phyloP scores from a whole-genome alignment of 192 early-diverging fungal genomes.

The Nowakowskiella sp. region DNA sequence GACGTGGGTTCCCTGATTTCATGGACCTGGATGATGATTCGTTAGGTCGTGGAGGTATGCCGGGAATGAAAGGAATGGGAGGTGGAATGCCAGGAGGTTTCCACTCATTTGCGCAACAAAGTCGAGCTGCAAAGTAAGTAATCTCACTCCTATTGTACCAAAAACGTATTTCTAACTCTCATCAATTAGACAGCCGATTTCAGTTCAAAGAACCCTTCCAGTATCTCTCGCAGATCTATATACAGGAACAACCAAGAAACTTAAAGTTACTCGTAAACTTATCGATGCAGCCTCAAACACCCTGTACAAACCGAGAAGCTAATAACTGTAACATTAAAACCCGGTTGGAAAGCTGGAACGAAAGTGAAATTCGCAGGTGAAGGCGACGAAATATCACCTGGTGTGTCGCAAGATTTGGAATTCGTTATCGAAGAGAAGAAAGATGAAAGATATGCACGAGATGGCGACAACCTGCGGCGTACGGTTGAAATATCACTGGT shows the following conservation, averaged over 20 bases:
- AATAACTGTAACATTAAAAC: slow-evolving; percentile 74
- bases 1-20: slow-evolving; percentile 33
- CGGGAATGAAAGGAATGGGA: slow-evolving; percentile 26
- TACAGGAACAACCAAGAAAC: slow-evolving; percentile 79
- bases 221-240: slow-evolving; percentile 88
- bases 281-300: slow-evolving; percentile 33
- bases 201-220: slow-evolving; percentile 59
- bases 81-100: slow-evolving; percentile 38
- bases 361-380: slow-evolving; percentile 86
- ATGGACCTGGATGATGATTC: slow-evolving; percentile 23
- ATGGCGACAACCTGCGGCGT: slow-evolving; percentile 69
- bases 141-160: background rate
- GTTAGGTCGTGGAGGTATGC: slow-evolving; percentile 27
- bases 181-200: slow-evolving; percentile 21
- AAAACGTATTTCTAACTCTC: slow-evolving; percentile 14
- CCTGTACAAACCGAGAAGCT: slow-evolving; percentile 62
- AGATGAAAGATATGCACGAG: slow-evolving; percentile 76
- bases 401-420: slow-evolving; percentile 81
- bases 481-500: slow-evolving; percentile 58
- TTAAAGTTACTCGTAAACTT: slow-evolving; percentile 79
- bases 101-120: slow-evolving; percentile 20
- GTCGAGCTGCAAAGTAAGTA: slow-evolving; percentile 18
- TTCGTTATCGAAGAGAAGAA: slow-evolving; percentile 93
- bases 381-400: slow-evolving; percentile 75
- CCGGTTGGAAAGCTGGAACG: slow-evolving; percentile 97